A percentile compares a stretch with the other conserved stretches of the same genome.
Conservation (phyloP, 768 basidiomycete genomes). For the Tricholoma furcatifolium region DNA sequence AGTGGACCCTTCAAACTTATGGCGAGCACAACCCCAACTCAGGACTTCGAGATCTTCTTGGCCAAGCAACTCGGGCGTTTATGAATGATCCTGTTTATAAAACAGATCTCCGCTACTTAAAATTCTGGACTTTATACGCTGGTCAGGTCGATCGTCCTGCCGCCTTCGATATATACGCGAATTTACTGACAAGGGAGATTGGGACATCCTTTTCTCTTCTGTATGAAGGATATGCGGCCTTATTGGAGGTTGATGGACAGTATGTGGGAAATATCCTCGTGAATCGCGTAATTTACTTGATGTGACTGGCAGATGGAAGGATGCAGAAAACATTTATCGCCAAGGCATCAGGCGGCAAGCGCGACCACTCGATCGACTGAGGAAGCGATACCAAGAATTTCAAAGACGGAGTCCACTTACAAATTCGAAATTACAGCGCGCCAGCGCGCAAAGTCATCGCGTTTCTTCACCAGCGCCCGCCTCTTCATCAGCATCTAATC, state of each 20-base stretch:
- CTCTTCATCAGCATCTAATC: slow-evolving; percentile 28
- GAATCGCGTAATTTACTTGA: background rate
- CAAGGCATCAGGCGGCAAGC: slow-evolving; percentile 81
- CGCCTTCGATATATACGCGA: slow-evolving; percentile 70
- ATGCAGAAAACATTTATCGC: slow-evolving; percentile 81
- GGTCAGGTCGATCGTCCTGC: slow-evolving; percentile 71
- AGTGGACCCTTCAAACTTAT: slow-evolving; percentile 86
- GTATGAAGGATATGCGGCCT: slow-evolving; percentile 88
- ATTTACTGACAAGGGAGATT: slow-evolving; percentile 70
- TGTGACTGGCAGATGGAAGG: slow-evolving; percentile 48
- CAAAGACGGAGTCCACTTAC: slow-evolving; percentile 44
- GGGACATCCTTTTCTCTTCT: slow-evolving; percentile 75
- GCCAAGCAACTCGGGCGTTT: slow-evolving; percentile 81
- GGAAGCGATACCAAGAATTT: slow-evolving; percentile 79
- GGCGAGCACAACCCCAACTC: slow-evolving; percentile 65
- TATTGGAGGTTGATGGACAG: slow-evolving; percentile 77
- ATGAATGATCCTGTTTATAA: slow-evolving; percentile 81
- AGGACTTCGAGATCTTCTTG: slow-evolving; percentile 77
- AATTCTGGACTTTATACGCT: slow-evolving; percentile 89
- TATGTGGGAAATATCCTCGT: slow-evolving; percentile 24
- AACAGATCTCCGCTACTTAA: slow-evolving; percentile 86
- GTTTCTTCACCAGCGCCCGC: slow-evolving; percentile 30
- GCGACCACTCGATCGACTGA: slow-evolving; percentile 81
- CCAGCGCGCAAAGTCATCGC: slow-evolving; percentile 18
- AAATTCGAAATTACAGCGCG: slow-evolving; percentile 22